Evolutionary conservation across 306 rosid genomes (phyloP).

Genomic region (Acacia crassicarpa): DNA sequence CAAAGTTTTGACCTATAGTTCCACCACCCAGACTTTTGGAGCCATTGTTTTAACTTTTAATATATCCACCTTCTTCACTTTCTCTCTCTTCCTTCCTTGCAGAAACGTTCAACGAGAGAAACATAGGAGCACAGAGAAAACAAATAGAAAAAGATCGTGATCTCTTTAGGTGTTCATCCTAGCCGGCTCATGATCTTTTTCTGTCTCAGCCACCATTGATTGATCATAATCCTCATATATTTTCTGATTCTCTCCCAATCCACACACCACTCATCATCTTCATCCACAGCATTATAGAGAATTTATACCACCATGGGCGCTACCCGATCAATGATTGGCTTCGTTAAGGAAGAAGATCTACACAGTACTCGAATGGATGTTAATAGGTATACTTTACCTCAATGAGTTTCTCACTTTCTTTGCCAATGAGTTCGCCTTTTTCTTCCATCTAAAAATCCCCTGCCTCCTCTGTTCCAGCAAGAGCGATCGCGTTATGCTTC

Average conservation of each 20-base stretch:
- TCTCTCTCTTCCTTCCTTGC: not conserved
- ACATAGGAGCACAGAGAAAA: not conserved
- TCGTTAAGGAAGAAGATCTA: conserved; percentile 52
- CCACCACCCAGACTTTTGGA: conserved; percentile 44
- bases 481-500: conserved; percentile 47
- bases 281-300: not conserved
- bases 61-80: conserved; percentile 17
- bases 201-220: conserved; percentile 34
- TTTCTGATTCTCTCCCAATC: not conserved
- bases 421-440: conserved; percentile 67
- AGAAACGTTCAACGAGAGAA: not conserved
- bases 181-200: conserved; percentile 60
- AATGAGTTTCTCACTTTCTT: conserved; percentile 68
- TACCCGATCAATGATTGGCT: conserved; percentile 45
- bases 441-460: conserved; percentile 65
- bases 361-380: conserved; percentile 76
- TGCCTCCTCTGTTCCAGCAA: conserved; percentile 77
- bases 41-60: conserved; percentile 33
- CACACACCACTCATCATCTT: not conserved
- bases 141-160: conserved; percentile 51
- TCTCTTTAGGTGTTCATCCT: conserved; percentile 40
- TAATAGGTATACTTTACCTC: conserved; percentile 60
- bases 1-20: too few relatives aligned
- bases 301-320: conserved; percentile 34
- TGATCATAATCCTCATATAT: not conserved